Percentiles rank a stretch among this genome's conserved stretches.
Conservation (phyloP, 345 rosid genomes). For the Lepidium sativum region DNA sequence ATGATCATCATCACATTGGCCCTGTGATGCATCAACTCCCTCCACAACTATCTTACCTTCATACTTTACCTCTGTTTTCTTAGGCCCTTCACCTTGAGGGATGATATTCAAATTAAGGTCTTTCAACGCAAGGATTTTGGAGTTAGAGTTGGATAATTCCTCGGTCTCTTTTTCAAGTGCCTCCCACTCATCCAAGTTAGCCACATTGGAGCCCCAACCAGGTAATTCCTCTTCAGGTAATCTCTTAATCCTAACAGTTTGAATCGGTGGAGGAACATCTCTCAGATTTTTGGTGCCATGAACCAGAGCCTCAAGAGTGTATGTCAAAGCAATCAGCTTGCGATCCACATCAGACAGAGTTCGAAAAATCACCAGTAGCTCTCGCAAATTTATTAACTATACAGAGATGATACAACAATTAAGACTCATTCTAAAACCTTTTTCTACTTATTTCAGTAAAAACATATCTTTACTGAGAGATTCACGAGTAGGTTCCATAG, state of each 20-base stretch:
- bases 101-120: constrained; percentile 48
- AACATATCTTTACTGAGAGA: constrained; percentile 48
- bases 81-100: background rate
- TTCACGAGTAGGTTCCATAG: constrained; percentile 79
- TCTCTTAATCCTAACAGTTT: constrained; percentile 57
- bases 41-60: constrained; percentile 86
- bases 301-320: constrained; percentile 64
- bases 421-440: background rate
- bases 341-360: constrained; percentile 75
- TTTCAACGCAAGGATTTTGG: constrained; percentile 70
- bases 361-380: constrained; percentile 82
- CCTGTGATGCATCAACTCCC: constrained; percentile 87
- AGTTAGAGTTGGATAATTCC: constrained; percentile 29
- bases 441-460: background rate
- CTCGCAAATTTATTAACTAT: constrained; percentile 69
- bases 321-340: constrained; percentile 70
- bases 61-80: constrained; percentile 51
- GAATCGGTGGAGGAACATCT: constrained; percentile 69
- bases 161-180: constrained; percentile 50
- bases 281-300: constrained; percentile 68
- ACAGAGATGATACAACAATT: background rate
- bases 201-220: constrained; percentile 88
- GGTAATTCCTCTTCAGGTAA: constrained; percentile 76
- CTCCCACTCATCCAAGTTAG: constrained; percentile 89
- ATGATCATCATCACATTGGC: constrained; percentile 35